Evolutionary conservation across 176 grass and related monocot species (phyloP).

Genomic region (Juncus inflexus): DNA sequence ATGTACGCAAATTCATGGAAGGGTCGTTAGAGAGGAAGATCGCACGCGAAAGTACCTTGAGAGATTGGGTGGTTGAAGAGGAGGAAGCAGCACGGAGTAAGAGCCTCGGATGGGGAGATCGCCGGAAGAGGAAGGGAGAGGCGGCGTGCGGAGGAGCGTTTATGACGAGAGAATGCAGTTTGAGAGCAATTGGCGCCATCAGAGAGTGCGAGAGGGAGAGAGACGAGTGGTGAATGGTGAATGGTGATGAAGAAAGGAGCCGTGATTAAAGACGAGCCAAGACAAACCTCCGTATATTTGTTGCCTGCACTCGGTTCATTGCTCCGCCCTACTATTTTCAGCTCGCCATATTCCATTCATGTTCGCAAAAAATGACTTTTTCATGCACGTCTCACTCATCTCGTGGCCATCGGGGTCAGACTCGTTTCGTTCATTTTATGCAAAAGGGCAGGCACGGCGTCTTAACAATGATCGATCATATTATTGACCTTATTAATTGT

Average conservation of each 20-base stretch:
- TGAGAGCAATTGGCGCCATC: conserved; percentile 13
- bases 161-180: conserved; percentile 25
- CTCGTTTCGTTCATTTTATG: too few relatives aligned
- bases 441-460: too few relatives aligned
- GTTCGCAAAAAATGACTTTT: too few relatives aligned
- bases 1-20: not conserved
- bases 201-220: not conserved
- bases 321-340: too few relatives aligned
- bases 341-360: too few relatives aligned
- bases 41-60: conserved; percentile 30
- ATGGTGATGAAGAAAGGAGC: not conserved
- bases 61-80: conserved; percentile 35
- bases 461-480: too few relatives aligned
- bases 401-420: too few relatives aligned
- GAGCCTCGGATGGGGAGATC: conserved; percentile 3
- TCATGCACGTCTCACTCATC: too few relatives aligned
- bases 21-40: not conserved
- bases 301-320: too few relatives aligned
- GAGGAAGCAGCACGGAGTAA: conserved; percentile 38
- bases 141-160: conserved; percentile 32
- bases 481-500: too few relatives aligned
- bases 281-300: too few relatives aligned
- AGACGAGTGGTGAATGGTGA: not conserved
- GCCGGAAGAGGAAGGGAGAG: conserved; percentile 8
- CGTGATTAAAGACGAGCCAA: not conserved